Conservation (phyloP, 2,329 filamentous ascomycete genomes). For the Neophaeococcomyces aloes region DNA sequence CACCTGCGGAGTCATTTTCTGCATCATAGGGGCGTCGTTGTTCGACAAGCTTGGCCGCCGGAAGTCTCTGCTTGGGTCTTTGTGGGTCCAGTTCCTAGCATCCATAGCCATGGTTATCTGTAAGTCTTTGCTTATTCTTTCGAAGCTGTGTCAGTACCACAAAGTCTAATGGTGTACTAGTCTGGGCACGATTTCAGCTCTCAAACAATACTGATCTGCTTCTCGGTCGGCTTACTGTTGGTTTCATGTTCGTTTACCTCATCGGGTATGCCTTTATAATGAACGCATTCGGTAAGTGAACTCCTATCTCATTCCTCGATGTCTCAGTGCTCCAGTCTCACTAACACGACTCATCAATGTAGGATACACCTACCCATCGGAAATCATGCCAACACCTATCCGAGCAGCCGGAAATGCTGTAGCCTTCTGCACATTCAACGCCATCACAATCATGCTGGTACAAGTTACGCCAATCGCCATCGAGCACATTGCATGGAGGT, state of each 20-base stretch:
- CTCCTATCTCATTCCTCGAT: not conserved
- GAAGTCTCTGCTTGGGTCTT: conserved; percentile 6
- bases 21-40: conserved; percentile 10
- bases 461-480: conserved; percentile 23
- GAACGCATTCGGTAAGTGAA: conserved; percentile 4
- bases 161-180: conserved; percentile 3
- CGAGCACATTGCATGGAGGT: conserved; percentile 25
- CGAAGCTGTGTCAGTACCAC: conserved; percentile 5
- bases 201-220: conserved; percentile 8
- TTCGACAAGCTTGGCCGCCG: conserved; percentile 13
- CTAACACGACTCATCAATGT: conserved; percentile 1
- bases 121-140: conserved; percentile 12
- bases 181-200: conserved; percentile 9
- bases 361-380: not conserved
- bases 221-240: conserved; percentile 8
- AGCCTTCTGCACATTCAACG: conserved; percentile 10
- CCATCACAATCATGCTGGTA: conserved; percentile 11
- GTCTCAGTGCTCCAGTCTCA: not conserved
- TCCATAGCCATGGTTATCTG: conserved; percentile 8
- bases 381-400: conserved; percentile 10
- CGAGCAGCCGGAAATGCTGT: conserved; percentile 10
- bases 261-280: conserved; percentile 10
- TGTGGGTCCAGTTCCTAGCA: conserved; percentile 1
- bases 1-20: conserved; percentile 12
- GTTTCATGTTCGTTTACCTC: conserved; percentile 10